Evolutionary conservation across 2,329 filamentous ascomycete genomes (phyloP), one percentile per base, ranked within the genome.

Genomic region (Akanthomyces muscarius): DNA sequence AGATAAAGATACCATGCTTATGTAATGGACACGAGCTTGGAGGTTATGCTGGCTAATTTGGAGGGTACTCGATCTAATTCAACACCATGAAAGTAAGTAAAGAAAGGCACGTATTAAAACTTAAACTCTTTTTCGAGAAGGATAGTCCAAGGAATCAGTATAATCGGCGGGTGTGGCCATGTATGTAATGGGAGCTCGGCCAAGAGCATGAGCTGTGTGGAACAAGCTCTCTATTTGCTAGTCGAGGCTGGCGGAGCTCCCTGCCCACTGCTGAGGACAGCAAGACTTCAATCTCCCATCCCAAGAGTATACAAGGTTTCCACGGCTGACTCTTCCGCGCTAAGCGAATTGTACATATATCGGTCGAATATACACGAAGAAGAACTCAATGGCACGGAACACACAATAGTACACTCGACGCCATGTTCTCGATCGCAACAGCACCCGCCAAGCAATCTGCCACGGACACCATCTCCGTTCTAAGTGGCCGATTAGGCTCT

Each of bases 391-490:
- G 62, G 61, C 61, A 57, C 45, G 21, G 38, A 44, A 45, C 44
- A 13, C 11, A 57, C 25, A 55, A 30, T 44, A 53, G 38, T 14
- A 63, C 16, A 14, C 38, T 25, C 42, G 41, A 63, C 50, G 55
- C 54, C 65, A 88, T 88, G 85, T 87, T 88, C 74, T 86, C 85
- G 50, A 86, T 88, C 71, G 78, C 86, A 64, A 79, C 83, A 64
- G 90, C 92, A 72, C 95, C 95, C 70, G 92, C 92, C 73, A 95
- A 96, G 82, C 95, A 99, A 83, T 96, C 92, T 71, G 95, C 94
- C 69, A 89, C 91, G 72, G 92, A 97, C 74, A 97, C 95, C 48
- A 99, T 99, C 75, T 90, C 89, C 66, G 90, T 93, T 48, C 83
- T 98, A 65, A 96, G 92, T 76, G 89, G 88, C 71, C 90, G 95